Base-by-base conservation (phyloP, 306 rosid species). In the Cicer yamashitae region DNA sequence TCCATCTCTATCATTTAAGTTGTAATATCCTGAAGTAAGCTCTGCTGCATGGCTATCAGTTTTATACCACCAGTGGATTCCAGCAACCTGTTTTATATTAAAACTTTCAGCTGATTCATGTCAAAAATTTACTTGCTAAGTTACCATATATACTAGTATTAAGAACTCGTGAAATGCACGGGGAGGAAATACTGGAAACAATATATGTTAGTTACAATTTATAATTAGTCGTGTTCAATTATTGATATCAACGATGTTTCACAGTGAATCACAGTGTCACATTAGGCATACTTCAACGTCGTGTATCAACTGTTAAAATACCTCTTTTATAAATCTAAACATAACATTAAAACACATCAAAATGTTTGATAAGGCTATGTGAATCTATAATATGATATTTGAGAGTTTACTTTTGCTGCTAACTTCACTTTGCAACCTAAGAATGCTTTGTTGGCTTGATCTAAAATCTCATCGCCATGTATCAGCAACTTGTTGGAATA, bases 61-160 rank as follows among this genome's bases (percentile, higher is more conserved):
- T 57, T 76, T 80, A 59, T 90, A 94, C 97, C 96, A 91, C 98
- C 98, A 94, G 84, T 94, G 97, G 72, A 94, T 94, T 87, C 97
- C 97, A 7, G 97, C 83, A 18, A 94, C 94, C 98, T 94, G 82
- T 63, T 83, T 73, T 46, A 65, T 11, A 41, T 72, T 37, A 67
- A 78, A 80, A 17, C 58, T 25, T 52, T 79, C 15, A 70, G n/a
- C 6, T 38, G 64, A 66, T 67, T 67, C 54, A 69, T 22, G 57
- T 30, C 13, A 18, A 18, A 39, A 57, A 37, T 25, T 0, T 11
- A 40, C 56, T 61, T 58, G 59, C 70, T 64, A 65, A 67, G 25
- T n/a, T 38, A 53, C 13, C 8, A 53, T 37, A 18, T 51, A 14
- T 67, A 20, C 5, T 30, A 1, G 34, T 30, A 30, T 30, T 30